Conservation (phyloP, 345 rosid species). For the Mallotus nudiflorus region DNA sequence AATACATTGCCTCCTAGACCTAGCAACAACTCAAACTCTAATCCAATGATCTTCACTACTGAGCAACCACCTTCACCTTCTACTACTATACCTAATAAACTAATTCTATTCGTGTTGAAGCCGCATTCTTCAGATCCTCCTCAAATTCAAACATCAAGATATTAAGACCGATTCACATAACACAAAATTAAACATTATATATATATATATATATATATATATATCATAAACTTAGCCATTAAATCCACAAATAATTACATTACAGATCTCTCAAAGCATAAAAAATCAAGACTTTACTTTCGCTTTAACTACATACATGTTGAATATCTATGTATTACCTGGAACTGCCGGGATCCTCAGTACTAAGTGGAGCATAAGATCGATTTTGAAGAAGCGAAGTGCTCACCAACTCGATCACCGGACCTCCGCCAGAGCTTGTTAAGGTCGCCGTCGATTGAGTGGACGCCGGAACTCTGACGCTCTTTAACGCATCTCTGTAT, state of each 20-base stretch:
- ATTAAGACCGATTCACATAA: not conserved
- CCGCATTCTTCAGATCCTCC: not conserved
- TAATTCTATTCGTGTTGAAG: not conserved
- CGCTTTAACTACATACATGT: too few relatives aligned
- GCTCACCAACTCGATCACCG: slow-evolving; percentile 89
- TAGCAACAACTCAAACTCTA: too few relatives aligned
- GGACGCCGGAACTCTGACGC: slow-evolving; percentile 76
- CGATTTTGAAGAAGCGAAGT: slow-evolving; percentile 70
- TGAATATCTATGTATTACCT: slow-evolving; percentile 39
- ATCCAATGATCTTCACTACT: too few relatives aligned
- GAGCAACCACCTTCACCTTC: not conserved
- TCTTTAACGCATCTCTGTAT: slow-evolving; percentile 86
- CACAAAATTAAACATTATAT: too few relatives aligned
- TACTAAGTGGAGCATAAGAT: slow-evolving; percentile 75
- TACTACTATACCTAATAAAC: not conserved
- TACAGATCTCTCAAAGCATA: slow-evolving; percentile 8
- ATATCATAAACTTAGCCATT: not conserved
- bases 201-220: too few relatives aligned
- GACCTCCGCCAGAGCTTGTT: slow-evolving; percentile 52
- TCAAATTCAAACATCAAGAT: not conserved
- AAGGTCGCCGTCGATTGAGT: slow-evolving; percentile 20
- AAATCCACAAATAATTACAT: not conserved
- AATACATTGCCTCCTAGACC: not conserved
- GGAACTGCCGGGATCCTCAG: slow-evolving; percentile 84
- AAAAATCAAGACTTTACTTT: not conserved